Percentiles rank a stretch among this genome's conserved stretches.
Conservation (phyloP, 495 filamentous ascomycete species). For the Neurospora terricola region DNA sequence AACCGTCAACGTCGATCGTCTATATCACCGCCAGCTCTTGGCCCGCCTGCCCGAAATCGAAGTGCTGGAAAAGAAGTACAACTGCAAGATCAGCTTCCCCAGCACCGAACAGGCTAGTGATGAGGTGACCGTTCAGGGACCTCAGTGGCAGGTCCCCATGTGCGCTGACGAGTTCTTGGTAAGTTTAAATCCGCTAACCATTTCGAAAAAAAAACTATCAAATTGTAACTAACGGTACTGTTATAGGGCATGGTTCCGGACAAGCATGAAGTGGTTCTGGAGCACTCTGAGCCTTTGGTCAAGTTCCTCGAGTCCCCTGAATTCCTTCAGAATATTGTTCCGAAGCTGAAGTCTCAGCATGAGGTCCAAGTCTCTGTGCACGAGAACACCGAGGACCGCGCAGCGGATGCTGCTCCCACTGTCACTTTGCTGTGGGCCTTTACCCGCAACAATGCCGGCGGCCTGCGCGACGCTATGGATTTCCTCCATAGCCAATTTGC, state of each 20-base stretch:
- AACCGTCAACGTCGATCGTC: slow-evolving; percentile 81
- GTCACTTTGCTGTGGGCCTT: slow-evolving; percentile 53
- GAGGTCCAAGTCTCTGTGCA: slow-evolving; percentile 73
- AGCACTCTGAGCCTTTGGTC: slow-evolving; percentile 59
- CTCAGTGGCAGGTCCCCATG: slow-evolving; percentile 93
- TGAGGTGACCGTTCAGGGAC: slow-evolving; percentile 86
- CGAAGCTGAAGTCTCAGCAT: slow-evolving; percentile 82
- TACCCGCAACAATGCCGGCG: slow-evolving; percentile 94
- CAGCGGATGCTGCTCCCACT: slow-evolving; percentile 43
- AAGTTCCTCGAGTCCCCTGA: slow-evolving; percentile 69
- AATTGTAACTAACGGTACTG: background rate
- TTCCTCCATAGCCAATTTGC: slow-evolving; percentile 78
- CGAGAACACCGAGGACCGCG: slow-evolving; percentile 42
- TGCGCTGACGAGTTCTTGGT: slow-evolving; percentile 91
- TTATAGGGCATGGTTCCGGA: slow-evolving; percentile 87
- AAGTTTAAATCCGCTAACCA: slow-evolving; percentile 19
- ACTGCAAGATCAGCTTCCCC: slow-evolving; percentile 95
- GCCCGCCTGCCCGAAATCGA: slow-evolving; percentile 80
- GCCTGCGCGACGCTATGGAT: slow-evolving; percentile 91
- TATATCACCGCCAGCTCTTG: slow-evolving; percentile 91
- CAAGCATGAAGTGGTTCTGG: slow-evolving; percentile 80
- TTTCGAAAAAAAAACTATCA: background rate
- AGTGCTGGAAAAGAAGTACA: slow-evolving; percentile 94
- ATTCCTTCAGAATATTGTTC: slow-evolving; percentile 65
- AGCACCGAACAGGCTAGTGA: slow-evolving; percentile 97